Base-by-base conservation (phyloP, 1,284 basidiomycete genomes). In the Tetrapyrgos nigripes region DNA sequence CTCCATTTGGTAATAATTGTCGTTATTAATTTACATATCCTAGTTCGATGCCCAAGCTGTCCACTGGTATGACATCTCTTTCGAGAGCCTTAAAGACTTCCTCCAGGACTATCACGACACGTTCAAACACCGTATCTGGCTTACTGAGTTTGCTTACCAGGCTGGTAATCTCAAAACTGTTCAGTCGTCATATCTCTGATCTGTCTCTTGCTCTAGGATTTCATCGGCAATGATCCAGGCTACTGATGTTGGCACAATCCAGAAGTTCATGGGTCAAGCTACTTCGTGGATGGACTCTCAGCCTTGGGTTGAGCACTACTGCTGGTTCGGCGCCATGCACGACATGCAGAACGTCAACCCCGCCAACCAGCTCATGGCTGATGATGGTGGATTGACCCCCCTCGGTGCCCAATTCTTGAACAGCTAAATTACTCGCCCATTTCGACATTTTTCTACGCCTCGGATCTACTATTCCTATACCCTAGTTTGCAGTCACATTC, bases 281-380 rank as follows among this genome's bases (percentile, higher is more conserved):
- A 83, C 81, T 24, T 47, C 60, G 2, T 95, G 80, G 72, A 78
- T 90, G 75, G 81, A 92, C 62, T 59, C 62, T 27, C 81, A 83
- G 17, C 53, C 70, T 45, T 89, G 79, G 69, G 77, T 94, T 49
- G 68, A 77, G 46, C 76, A 77, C 28, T 91, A 88, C 73, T 85
- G 85, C 68, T 84, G 85, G 43, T 95, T 93, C 70, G 91, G 92
- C 87, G 76, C 82, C 50, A 87, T 92, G 85, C 69, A 82, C 59
- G 74, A 91, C 68, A 82, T 94, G 83, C 77, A 81, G 59, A 84
- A 85, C 54, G 89, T 93, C 68, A 88, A 91, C 78, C 65, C 75
- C 26, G 70, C 75, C 47, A 91, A 94, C 74, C 72, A 77, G 53
- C 78, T 91, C 53, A 76, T 89, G 75, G 64, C 55, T 10, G 21